A percentile compares a stretch with the other conserved stretches of the same genome.
Conservation (phyloP, 257 asterid genomes). For the Solanum stenotomum region DNA sequence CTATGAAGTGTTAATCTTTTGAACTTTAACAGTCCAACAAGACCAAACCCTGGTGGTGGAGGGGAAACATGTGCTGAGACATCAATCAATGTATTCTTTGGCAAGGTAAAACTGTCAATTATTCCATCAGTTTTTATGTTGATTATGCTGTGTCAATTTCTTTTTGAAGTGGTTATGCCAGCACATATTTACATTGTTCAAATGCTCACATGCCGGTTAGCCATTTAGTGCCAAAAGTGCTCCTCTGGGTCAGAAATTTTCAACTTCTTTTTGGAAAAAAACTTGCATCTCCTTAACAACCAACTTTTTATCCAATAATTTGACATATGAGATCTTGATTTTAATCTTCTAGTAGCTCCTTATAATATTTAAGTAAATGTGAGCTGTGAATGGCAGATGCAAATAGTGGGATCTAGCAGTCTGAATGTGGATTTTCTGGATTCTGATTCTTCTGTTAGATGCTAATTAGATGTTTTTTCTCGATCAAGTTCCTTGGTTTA, state of each 20-base stretch:
- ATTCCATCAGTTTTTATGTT: neutral
- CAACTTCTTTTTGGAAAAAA: neutral
- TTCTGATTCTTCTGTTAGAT: neutral
- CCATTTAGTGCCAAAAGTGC: neutral
- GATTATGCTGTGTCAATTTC: neutral
- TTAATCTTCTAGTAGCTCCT: neutral
- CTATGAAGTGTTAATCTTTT: neutral
- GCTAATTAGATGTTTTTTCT: neutral
- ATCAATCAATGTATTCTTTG: slow-evolving; percentile 68
- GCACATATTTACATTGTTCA: neutral
- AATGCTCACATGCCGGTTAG: neutral
- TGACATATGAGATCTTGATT: neutral
- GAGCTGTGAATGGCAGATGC: neutral
- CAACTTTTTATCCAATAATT: neutral
- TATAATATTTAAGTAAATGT: neutral
- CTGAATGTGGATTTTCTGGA: neutral
- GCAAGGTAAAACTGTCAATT: slow-evolving; percentile 51
- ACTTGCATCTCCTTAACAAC: neutral
- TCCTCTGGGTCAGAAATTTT: neutral
- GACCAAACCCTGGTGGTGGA: slow-evolving; percentile 94
- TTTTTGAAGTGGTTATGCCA: neutral
- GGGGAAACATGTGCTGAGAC: slow-evolving; percentile 99
- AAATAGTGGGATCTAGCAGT: neutral
- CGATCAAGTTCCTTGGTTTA: neutral
- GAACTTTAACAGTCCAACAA: slow-evolving; percentile 71